Evolutionary conservation across 2,329 filamentous ascomycete genomes (phyloP), one percentile per base, ranked within the genome.

Genomic region (Didymellaceae sp.): DNA sequence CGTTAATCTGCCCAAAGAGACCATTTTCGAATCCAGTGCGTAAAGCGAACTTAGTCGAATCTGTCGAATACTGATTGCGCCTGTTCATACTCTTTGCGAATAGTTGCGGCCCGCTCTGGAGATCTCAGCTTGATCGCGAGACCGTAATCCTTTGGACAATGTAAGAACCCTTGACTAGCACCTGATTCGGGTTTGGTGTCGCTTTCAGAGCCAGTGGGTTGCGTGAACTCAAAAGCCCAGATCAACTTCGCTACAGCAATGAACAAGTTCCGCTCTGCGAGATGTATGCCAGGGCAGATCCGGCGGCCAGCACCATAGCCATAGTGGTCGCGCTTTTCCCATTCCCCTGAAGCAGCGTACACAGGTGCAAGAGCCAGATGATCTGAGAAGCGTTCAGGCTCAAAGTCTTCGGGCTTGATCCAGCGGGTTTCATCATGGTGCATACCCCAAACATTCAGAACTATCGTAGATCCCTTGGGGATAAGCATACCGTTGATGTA

Each of bases 251-350:
- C 45, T 16, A 49, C 30, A 9, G 41, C 30, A 18, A 49, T 54
- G 11, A 65, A 67, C 4, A 73, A 51, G 10, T 45, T 63, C 6
- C 62, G 57, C 39, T 70, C 62, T 1, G 67, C 71, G 28, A 74
- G 55, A 40, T 71, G 63, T 33, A 68, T 66, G 10, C 70, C 70
- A 1, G 66, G 68, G 47, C 71, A 74, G 21, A 69, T 63, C n/a
- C 71, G 53, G 10, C 73, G 61, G 2, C 74, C 74, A 31, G 66
- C 64, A 11, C 74, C 73, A 45, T 72, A 76, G 9, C 56, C 59
- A 20, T 65, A 74, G 37, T 74, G 70, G 13, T 74, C 72, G 39
- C 57, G 56, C 13, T 59, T 62, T 3, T 43, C 34, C 8, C 44
- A 39, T 11, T 67, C 58, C 0, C 48, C 20, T n/a, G 58, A 50